Evolutionary conservation across 257 asterid species (phyloP).

Genomic region (Verbena officinalis): DNA sequence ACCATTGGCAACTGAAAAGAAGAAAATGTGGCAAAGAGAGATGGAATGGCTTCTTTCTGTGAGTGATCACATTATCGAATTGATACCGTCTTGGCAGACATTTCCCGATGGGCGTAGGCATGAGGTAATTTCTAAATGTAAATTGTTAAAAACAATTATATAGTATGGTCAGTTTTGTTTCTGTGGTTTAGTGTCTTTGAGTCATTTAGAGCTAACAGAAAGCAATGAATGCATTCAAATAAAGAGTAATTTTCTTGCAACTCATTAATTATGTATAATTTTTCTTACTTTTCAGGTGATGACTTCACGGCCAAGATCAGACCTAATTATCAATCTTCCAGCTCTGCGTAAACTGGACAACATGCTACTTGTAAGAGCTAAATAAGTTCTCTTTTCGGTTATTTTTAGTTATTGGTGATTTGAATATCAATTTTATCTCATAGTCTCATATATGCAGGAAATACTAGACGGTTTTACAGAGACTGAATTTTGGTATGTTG

Average conservation of each 20-base stretch:
- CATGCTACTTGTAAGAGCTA: slow-evolving; percentile 67
- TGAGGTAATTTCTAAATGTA: slow-evolving; percentile 52
- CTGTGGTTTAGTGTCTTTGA: too few species aligned
- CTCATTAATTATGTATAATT: neutral
- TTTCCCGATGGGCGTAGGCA: slow-evolving; percentile 80
- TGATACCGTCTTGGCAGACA: slow-evolving; percentile 74
- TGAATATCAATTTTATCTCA: neutral
- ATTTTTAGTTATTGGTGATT: neutral
- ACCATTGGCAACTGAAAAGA: slow-evolving; percentile 71
- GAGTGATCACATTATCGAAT: slow-evolving; percentile 76
- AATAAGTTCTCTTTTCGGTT: neutral
- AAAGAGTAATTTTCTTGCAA: neutral
- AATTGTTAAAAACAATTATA: too few species aligned
- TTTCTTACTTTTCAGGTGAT: slow-evolving; percentile 54
- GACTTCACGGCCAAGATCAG: slow-evolving; percentile 73
- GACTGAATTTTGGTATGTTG: slow-evolving; percentile 76
- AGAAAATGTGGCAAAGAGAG: slow-evolving; percentile 81
- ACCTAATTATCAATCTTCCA: slow-evolving; percentile 76
- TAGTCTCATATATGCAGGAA: slow-evolving; percentile 47
- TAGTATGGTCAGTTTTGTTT: too few species aligned
- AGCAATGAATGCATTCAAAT: slow-evolving; percentile 12
- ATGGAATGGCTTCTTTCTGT: slow-evolving; percentile 79
- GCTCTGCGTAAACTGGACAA: slow-evolving; percentile 90
- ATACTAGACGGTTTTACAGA: slow-evolving; percentile 70
- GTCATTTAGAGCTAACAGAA: too few species aligned